These are phyloP conservation scores for Neophaeococcomyces mojaviensis DNA, from an alignment of 2,329 filamentous ascomycete species.

Conservation along the genomic window DNA sequence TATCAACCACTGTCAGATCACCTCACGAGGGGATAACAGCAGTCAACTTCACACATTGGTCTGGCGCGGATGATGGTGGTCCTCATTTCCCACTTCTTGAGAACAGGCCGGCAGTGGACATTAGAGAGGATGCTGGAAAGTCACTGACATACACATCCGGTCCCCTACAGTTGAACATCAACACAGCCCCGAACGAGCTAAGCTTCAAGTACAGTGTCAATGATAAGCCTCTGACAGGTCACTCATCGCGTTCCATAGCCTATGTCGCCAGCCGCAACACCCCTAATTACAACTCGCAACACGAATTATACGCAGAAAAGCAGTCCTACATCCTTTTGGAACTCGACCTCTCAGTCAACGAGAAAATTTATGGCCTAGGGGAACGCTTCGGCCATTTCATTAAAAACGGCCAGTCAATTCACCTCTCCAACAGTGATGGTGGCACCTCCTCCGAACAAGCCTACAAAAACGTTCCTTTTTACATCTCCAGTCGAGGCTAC, in stretches of 20 bases:
- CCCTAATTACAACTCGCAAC: conserved; percentile 26
- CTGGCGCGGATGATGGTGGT: conserved; percentile 29
- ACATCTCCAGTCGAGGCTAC: conserved; percentile 56
- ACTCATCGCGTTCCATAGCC: conserved; percentile 34
- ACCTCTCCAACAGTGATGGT: conserved; percentile 55
- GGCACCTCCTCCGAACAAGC: conserved; percentile 34
- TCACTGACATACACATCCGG: conserved; percentile 29
- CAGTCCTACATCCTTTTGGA: conserved; percentile 34
- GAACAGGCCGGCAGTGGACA: conserved; percentile 24
- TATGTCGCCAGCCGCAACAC: conserved; percentile 31
- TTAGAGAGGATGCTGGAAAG: conserved; percentile 24
- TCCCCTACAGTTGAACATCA: conserved; percentile 27
- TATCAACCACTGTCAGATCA: conserved; percentile 30
- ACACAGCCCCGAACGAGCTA: conserved; percentile 30
- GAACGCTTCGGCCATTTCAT: conserved; percentile 71
- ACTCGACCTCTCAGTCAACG: conserved; percentile 41
- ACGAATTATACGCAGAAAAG: conserved; percentile 32
- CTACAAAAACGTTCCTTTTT: conserved; percentile 37
- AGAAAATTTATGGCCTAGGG: conserved; percentile 66
- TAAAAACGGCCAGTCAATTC: conserved; percentile 64
- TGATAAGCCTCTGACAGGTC: conserved; percentile 29
- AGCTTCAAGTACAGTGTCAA: conserved; percentile 21
- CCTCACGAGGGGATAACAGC: conserved; percentile 33
- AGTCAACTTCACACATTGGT: conserved; percentile 34
- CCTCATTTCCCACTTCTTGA: conserved; percentile 30